Percentiles rank a stretch among this genome's conserved stretches.
phyloP scores from a whole-genome alignment of 176 grass and related monocot species.

The Aechmea fasciata region DNA sequence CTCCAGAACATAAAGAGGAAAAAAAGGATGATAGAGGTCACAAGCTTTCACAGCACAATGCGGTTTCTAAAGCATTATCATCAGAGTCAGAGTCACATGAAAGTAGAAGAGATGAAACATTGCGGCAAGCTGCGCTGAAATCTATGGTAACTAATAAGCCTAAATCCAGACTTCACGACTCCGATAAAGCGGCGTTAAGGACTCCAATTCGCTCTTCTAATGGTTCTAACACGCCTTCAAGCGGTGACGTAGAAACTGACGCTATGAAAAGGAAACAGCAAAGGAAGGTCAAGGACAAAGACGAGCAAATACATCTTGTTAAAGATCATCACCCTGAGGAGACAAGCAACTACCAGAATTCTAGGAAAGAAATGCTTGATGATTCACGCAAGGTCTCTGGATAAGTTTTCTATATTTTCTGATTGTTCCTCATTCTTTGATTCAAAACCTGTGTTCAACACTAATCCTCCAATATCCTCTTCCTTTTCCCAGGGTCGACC shows the following conservation, averaged over 20 bases:
- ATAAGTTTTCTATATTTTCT: slow-evolving; percentile 5
- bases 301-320: background rate
- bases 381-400: slow-evolving; percentile 4
- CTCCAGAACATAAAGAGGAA: background rate
- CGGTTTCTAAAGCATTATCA: background rate
- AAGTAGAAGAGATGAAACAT: slow-evolving; percentile 1
- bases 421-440: background rate
- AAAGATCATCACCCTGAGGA: background rate
- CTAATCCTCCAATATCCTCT: slow-evolving; percentile 7
- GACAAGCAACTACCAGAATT: background rate
- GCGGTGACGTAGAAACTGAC: background rate
- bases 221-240: slow-evolving; percentile 6
- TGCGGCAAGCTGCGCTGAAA: background rate
- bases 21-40: background rate
- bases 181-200: background rate
- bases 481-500: background rate
- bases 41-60: background rate
- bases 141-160: background rate
- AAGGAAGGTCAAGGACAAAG: background rate
- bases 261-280: background rate
- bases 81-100: background rate
- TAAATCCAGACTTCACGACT: background rate
- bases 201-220: slow-evolving; percentile 4
- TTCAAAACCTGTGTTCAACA: background rate
- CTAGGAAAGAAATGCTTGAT: background rate